phyloP scores from a whole-genome alignment of 257 asterid species.

The Capsicum rhomboideum region DNA sequence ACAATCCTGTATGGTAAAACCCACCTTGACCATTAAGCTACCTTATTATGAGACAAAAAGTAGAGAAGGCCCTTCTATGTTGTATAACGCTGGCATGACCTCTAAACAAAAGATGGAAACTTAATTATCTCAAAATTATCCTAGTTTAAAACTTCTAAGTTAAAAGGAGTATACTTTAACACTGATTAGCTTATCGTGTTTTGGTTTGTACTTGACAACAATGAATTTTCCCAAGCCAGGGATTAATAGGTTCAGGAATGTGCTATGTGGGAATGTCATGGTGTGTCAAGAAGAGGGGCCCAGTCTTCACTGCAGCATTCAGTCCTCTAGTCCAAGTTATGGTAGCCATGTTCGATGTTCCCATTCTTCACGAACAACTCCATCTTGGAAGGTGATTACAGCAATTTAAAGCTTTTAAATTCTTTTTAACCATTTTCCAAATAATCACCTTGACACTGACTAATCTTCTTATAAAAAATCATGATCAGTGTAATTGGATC shows the following conservation, averaged over 20 bases:
- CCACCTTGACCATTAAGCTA: too few relatives aligned
- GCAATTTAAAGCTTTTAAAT: neutral
- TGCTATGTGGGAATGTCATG: conserved; percentile 89
- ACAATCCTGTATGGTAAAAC: too few relatives aligned
- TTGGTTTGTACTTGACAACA: neutral
- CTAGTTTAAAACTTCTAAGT: neutral
- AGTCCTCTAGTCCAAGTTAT: conserved; percentile 69
- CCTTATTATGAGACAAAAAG: neutral
- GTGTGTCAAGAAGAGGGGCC: conserved; percentile 84
- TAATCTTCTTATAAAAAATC: neutral
- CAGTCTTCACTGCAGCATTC: conserved; percentile 75
- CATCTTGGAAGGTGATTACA: conserved; percentile 57
- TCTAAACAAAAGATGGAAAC: neutral
- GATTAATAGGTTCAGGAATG: conserved; percentile 69
- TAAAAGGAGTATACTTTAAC: neutral
- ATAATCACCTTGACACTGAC: neutral
- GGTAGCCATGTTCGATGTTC: conserved; percentile 60
- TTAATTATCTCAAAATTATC: neutral
- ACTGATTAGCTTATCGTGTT: neutral
- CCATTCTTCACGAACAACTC: conserved; percentile 65
- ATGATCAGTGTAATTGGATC: conserved; percentile 57
- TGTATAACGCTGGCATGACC: neutral
- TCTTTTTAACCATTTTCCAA: neutral
- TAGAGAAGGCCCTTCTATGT: neutral
- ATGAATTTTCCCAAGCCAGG: conserved; percentile 31